phyloP scores from a whole-genome alignment of 106 monocot species.

The Iris macrosiphon region DNA sequence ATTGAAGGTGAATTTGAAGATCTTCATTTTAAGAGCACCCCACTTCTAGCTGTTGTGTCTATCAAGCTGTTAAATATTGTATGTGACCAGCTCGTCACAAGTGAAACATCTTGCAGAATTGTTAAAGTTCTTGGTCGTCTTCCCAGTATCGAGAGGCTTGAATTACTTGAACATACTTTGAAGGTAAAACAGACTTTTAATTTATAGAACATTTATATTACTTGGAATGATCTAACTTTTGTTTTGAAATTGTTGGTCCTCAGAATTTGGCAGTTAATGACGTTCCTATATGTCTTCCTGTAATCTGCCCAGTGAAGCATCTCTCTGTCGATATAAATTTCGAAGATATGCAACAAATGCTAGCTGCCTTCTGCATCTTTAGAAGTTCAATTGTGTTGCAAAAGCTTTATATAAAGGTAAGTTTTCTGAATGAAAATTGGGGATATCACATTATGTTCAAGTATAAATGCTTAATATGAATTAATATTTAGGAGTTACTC shows the following conservation, averaged over 20 bases:
- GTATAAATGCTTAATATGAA: too few relatives aligned
- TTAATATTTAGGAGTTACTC: too few relatives aligned
- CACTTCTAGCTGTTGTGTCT: conserved; percentile 3
- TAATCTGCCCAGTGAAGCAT: background rate
- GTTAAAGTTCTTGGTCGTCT: background rate
- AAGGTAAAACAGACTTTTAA: background rate
- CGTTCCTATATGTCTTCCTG: conserved; percentile 7
- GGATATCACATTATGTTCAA: background rate
- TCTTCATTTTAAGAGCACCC: background rate
- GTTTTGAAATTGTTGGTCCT: background rate
- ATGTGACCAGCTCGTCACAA: background rate
- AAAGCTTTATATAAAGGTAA: conserved; percentile 2
- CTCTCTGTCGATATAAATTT: background rate
- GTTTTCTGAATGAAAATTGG: background rate
- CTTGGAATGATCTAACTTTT: background rate
- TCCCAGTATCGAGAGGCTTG: background rate
- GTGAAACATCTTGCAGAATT: background rate
- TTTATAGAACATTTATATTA: background rate
- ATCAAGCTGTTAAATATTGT: background rate
- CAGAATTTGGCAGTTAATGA: conserved; percentile 6
- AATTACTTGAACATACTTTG: background rate
- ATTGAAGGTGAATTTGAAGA: conserved; percentile 5
- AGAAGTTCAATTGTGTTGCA: conserved; percentile 4
- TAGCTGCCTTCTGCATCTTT: conserved; percentile 5
- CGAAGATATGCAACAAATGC: conserved; percentile 1